A percentile compares a stretch with the other conserved stretches of the same genome.
These are phyloP conservation scores for Microbotryomycetes sp. DNA, from an alignment of 1,284 basidiomycete species.

Conservation along the genomic window DNA sequence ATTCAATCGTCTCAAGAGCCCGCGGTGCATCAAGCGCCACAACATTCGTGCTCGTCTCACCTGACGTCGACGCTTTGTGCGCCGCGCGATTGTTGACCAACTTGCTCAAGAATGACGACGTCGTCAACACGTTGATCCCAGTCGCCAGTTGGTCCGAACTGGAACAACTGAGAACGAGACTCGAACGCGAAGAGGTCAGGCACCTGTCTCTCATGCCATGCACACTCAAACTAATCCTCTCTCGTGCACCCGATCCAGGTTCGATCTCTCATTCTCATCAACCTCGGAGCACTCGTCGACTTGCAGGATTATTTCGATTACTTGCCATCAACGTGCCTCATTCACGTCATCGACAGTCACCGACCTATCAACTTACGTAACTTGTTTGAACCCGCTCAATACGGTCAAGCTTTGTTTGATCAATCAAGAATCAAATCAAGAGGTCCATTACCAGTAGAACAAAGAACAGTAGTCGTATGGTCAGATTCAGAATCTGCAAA, in stretches of 20 bases:
- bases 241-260: slow-evolving; percentile 52
- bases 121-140: slow-evolving; percentile 85
- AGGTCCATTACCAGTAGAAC: slow-evolving; percentile 38
- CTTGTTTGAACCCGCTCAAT: slow-evolving; percentile 53
- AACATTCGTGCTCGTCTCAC: slow-evolving; percentile 66
- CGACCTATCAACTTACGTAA: slow-evolving; percentile 86
- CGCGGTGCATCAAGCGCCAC: slow-evolving; percentile 18
- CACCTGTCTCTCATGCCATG: background rate
- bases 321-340: slow-evolving; percentile 49
- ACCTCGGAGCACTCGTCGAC: slow-evolving; percentile 84
- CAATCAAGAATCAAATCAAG: slow-evolving; percentile 34
- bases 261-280: slow-evolving; percentile 83
- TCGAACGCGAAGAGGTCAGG: slow-evolving; percentile 64
- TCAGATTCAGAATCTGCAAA: slow-evolving; percentile 67
- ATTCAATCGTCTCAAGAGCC: slow-evolving; percentile 22
- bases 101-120: slow-evolving; percentile 86
- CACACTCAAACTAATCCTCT: too few species aligned
- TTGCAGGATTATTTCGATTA: slow-evolving; percentile 53
- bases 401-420: slow-evolving; percentile 40
- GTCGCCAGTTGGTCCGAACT: slow-evolving; percentile 78
- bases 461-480: slow-evolving; percentile 67
- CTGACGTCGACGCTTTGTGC: slow-evolving; percentile 84
- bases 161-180: slow-evolving; percentile 59
- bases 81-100: slow-evolving; percentile 83
- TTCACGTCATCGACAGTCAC: slow-evolving; percentile 92